phyloP scores from a whole-genome alignment of 306 rosid genomes.

The Datisca glomerata region DNA sequence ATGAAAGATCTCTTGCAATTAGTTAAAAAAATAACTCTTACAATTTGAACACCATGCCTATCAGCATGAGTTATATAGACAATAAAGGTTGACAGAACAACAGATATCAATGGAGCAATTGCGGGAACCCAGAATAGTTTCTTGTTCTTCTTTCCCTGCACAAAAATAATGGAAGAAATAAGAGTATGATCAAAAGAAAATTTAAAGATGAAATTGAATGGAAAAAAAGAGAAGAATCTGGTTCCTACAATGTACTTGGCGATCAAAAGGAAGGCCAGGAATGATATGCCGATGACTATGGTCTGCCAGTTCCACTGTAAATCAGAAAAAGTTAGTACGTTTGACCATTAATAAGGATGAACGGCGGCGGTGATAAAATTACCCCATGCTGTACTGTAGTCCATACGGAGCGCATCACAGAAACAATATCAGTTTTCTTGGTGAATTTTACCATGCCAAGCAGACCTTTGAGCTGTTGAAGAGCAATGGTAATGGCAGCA shows the following conservation, averaged over 20 bases:
- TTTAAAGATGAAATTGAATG: neutral
- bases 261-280: constrained; percentile 53
- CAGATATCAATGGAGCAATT: constrained; percentile 82
- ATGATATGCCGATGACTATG: constrained; percentile 55
- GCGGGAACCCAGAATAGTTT: constrained; percentile 89
- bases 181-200: constrained; percentile 1
- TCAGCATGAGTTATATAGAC: constrained; percentile 90
- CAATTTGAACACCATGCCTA: constrained; percentile 73
- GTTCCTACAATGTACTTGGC: constrained; percentile 68
- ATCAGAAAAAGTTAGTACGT: neutral
- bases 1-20: too few species aligned
- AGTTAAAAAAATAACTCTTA: constrained; percentile 30
- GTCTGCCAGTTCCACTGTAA: constrained; percentile 99
- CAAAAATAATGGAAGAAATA: constrained; percentile 18
- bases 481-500: constrained; percentile 95
- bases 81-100: constrained; percentile 66
- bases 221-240: neutral
- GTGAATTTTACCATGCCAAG: constrained; percentile 74
- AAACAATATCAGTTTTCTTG: constrained; percentile 52
- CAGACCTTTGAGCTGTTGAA: constrained; percentile 93
- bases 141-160: constrained; percentile 79
- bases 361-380: constrained; percentile 26
- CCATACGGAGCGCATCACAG: constrained; percentile 57
- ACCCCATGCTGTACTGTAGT: constrained; percentile 72
- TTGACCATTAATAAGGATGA: neutral